Conservation (phyloP, 495 filamentous ascomycete genomes). For the Penicillium goetzii region DNA sequence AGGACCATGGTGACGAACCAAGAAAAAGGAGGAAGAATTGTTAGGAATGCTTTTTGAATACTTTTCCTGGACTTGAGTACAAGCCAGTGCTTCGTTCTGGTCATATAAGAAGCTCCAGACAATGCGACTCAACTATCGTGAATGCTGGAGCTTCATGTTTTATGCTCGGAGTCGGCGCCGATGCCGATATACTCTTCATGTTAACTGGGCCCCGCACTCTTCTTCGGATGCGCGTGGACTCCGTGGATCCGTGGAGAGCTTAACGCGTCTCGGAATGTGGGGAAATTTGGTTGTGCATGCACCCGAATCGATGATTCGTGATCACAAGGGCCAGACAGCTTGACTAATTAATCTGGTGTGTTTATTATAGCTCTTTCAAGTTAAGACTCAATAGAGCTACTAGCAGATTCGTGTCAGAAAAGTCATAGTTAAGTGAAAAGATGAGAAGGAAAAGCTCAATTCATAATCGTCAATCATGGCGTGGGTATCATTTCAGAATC, state of each 20-base stretch:
- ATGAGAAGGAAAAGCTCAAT: not conserved
- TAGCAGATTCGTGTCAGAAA: not conserved
- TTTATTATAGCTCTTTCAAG: not conserved
- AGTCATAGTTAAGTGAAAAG: not conserved
- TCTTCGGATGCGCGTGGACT: slow-evolving; percentile 11
- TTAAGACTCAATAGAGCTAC: not conserved
- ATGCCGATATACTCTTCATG: slow-evolving; percentile 12
- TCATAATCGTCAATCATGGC: slow-evolving; percentile 9
- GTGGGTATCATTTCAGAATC: slow-evolving; percentile 17
- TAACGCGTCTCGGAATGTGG: slow-evolving; percentile 26
- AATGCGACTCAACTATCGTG: not conserved
- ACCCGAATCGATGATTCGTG: slow-evolving; percentile 3
- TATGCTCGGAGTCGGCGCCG: slow-evolving; percentile 25
- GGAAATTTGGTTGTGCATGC: not conserved
- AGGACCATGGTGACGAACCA: slow-evolving; percentile 17
- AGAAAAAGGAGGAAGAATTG: not conserved
- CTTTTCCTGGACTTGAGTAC: not conserved
- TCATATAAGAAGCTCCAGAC: slow-evolving; percentile 7
- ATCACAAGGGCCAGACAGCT: not conserved
- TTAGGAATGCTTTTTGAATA: not conserved
- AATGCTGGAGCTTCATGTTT: slow-evolving; percentile 6
- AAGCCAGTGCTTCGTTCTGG: not conserved
- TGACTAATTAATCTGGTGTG: not conserved
- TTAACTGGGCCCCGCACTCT: slow-evolving; percentile 17
- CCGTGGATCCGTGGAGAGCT: too few species aligned